Evolutionary conservation across 441 rosid genomes (phyloP), one percentile per base, ranked within the genome.

Genomic region (Gossypium armourianum): DNA sequence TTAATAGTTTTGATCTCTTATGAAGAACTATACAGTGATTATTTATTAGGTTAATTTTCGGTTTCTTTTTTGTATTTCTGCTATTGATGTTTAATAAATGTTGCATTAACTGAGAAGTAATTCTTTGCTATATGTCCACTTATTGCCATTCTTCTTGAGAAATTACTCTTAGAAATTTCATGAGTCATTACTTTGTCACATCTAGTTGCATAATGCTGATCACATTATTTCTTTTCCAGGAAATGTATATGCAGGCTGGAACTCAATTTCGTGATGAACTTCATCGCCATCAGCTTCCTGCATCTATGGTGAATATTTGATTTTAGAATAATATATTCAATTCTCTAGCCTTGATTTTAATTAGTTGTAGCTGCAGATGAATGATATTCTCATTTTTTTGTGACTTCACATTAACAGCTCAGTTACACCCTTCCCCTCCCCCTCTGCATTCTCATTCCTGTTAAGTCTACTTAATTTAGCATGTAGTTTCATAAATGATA

Each of bases 241-340:
- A 89, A 76, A 95, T 95, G 98, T 95, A 95, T 70, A 77, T 75
- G n/a, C 96, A 90, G 75, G 89, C 86, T 24, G 99, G 98, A 62
- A 62, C 84, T 74, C 99, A 95, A 65, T 92, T 95, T 74, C 90
- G 93, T 15, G 99, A 95, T 73, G 99, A 95, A 83, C 95, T 95
- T 81, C 96, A 90, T 36, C 92, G 97, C 13, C 88, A 95, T 78
- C 82, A 86, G 80, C 87, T 95, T 79, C 95, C 99, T 69, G 81
- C 85, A 47, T 86, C 85, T 62, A 85, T 88, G 99, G 99, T 92
- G 36, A 70, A 58, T 58, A 58, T 20, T 19, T 70, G 5, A 57
- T 70, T 56, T 57, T 56, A 17, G 9, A 50, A 7, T 15, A 45
- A 3, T 70, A n/a, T 57, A 7, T 45, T 43, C 19, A 15, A 43